Base-by-base conservation (phyloP, 345 rosid genomes). In the Dipteronia sinensis region DNA sequence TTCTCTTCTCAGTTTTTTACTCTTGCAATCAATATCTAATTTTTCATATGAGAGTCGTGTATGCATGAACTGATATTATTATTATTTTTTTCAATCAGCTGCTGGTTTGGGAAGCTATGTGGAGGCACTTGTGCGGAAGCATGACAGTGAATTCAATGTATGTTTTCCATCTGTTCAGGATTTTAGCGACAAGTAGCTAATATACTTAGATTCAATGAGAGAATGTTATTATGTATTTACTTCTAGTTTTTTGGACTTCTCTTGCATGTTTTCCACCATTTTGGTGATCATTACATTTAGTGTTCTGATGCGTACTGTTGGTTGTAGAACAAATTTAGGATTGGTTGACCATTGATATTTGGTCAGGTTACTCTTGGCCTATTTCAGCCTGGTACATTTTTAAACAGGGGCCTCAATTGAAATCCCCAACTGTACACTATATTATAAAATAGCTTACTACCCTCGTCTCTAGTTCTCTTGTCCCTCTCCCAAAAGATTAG, bases 41-140 rank as follows among this genome's bases (percentile, higher is more conserved):
- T 58, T 17, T 0, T 29, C 49, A 66, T 76, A 11, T 69, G 31
- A 47, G 71, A 64, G 76, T 55, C 16, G 42, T 75, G 16, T 65
- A 10, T 29, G 10, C 46, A 49, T 65, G 27, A 22, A 67, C 69
- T 73, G 5, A 84, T 63, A 12, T 79, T 4, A 46, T 82, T 56
- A 81, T 81, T 72, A 79, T 76, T 82, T 65, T 44, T 83, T 79
- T 69, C 81, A 75, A 81, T 77, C 90, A 96, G 99, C 95, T 88
- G 91, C 99, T 78, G 98, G 98, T 73, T 84, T 96, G 81, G 98
- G 99, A 82, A 92, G 89, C 90, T 91, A 94, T 76, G 98, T 96
- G 73, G 99, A 96, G 86, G 94, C 97, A 20, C 92, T 92, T 80
- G 93, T 92, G 81, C 86, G 93, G 74, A 96, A 91, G 80, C 98